Conservation (phyloP, 345 rosid species). For the Populus alba region DNA sequence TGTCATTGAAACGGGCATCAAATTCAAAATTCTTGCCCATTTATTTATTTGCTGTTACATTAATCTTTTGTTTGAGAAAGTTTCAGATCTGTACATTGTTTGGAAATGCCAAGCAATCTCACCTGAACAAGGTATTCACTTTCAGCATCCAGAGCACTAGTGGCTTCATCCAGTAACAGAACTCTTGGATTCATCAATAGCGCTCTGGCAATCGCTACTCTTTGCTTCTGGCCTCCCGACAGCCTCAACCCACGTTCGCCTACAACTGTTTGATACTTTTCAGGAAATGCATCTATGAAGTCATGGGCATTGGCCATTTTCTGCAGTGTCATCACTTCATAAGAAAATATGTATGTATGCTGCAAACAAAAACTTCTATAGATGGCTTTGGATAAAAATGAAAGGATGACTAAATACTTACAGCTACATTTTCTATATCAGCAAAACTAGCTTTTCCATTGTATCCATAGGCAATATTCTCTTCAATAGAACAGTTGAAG, state of each 20-base stretch:
- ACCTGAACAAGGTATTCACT: slow-evolving; percentile 97
- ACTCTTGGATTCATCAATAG: slow-evolving; percentile 85
- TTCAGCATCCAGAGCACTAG: slow-evolving; percentile 95
- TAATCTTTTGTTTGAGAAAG: too few relatives aligned
- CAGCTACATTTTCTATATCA: slow-evolving; percentile 68
- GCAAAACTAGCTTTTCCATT: slow-evolving; percentile 54
- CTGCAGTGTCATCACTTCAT: slow-evolving; percentile 36
- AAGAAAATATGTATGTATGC: not conserved
- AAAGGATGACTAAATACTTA: slow-evolving; percentile 32
- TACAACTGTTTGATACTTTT: slow-evolving; percentile 67
- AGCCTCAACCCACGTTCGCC: slow-evolving; percentile 95
- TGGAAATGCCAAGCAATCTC: slow-evolving; percentile 6
- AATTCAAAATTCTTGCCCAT: too few relatives aligned
- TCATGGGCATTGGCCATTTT: slow-evolving; percentile 98
- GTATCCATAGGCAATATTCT: slow-evolving; percentile 68
- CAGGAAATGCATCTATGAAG: slow-evolving; percentile 74
- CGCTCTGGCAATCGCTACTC: slow-evolving; percentile 90
- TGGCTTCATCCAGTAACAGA: slow-evolving; percentile 87
- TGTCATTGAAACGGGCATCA: too few relatives aligned
- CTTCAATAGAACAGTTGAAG: slow-evolving; percentile 55
- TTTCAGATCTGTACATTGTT: not conserved
- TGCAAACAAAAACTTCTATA: not conserved
- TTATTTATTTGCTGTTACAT: too few relatives aligned
- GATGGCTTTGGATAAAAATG: not conserved
- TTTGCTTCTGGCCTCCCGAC: slow-evolving; percentile 95